Base-by-base conservation (phyloP, 495 filamentous ascomycete species). In the Neurospora sp. region DNA sequence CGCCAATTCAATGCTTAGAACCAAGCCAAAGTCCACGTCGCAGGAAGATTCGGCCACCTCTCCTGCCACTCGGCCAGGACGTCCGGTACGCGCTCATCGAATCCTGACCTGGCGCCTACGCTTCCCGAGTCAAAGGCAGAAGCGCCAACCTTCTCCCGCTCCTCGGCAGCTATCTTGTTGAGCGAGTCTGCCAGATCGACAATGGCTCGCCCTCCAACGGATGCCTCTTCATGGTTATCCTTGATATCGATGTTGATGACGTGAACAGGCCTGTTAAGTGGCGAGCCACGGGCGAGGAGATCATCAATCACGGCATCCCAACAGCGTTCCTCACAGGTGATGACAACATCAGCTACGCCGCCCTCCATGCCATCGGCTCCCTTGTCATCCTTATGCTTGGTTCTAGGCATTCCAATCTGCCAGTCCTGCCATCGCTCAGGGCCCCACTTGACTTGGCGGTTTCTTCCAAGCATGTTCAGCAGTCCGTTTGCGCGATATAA, bases 351-450 rank as follows among this genome's bases (percentile, higher is more conserved):
- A 2, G 98, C 94, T 22, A 97, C 87, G 5, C 96, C 96, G 6
- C 90, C 93, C 79, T 98, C 94, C 20, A 92, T 91, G 14, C 96
- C 96, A n/a, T 84, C 74, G 70, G 87, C 87, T 8, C 93, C 93
- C 76, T 89, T 86, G 74, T 96, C 93, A 22, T 81, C 82, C 20
- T 79, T 76, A 41, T 89, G 83, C 38, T 87, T 91, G 18, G 94
- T 78, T 71, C 96, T 87, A 14, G 96, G 95, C 75, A 91, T 83
- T 0, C 96, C 96, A 8, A 97, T 85, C 35, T 92, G 88, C 96
- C 96, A 99, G 81, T 99, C 94, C 80, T 99, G 96, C 93, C 97
- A 99, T 68, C 96, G 89, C 82, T 99, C 96, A 1, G 96, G 96
- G 4, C 92, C 93, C 88, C 90, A 94, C 84, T 99, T 99, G 77